Conservation (phyloP, 345 rosid genomes). For the Euphorbia lathyris region DNA sequence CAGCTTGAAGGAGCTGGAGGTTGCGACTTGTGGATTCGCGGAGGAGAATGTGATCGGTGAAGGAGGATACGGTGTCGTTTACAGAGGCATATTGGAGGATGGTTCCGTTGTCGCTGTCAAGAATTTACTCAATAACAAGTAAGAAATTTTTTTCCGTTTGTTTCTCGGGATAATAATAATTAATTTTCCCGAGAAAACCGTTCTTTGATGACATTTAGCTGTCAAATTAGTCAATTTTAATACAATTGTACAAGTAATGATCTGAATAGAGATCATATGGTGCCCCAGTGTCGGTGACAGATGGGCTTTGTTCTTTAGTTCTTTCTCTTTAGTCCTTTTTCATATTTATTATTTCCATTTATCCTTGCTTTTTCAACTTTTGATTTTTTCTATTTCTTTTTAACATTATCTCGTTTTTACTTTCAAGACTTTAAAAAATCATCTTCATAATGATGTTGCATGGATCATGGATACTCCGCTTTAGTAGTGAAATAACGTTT, state of each 20-base stretch:
- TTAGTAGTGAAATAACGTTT: no score
- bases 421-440: not conserved
- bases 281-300: conserved; percentile 19
- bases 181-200: not conserved
- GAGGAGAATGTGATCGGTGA: conserved; percentile 87
- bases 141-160: conserved; percentile 28
- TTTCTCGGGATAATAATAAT: not conserved
- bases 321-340: conserved; percentile 16
- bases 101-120: conserved; percentile 89
- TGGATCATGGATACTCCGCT: no score
- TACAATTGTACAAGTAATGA: not conserved
- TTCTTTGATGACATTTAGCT: not conserved
- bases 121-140: conserved; percentile 88
- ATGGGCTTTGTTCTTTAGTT: conserved; percentile 20
- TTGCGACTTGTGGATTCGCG: conserved; percentile 75
- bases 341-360: conserved; percentile 2
- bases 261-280: not conserved
- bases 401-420: not conserved
- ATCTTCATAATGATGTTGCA: conserved; percentile 8
- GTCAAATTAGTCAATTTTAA: not conserved
- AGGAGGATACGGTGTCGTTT: conserved; percentile 95
- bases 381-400: conserved; percentile 7
- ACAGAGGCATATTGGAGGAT: conserved; percentile 62
- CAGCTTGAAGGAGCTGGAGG: conserved; percentile 73
- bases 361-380: conserved; percentile 16